Percentiles rank a stretch among this genome's conserved stretches.
Evolutionary conservation across 805 yeast genomes (phyloP).

Genomic region (Barnettozyma populi): DNA sequence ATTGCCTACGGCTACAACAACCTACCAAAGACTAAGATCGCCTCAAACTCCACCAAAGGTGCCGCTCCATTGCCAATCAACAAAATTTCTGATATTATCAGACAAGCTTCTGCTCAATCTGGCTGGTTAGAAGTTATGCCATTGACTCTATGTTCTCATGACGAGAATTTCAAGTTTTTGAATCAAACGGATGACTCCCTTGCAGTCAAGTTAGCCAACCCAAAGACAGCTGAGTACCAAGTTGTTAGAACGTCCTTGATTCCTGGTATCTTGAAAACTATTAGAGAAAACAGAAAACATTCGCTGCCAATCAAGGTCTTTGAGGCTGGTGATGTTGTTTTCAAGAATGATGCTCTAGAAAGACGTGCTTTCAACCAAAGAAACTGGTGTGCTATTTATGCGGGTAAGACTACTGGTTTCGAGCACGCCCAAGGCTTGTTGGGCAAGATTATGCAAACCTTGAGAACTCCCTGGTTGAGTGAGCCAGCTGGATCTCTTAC

Average conservation of each 20-base stretch:
- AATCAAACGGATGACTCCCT: constrained; percentile 67
- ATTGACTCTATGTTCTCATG: constrained; percentile 90
- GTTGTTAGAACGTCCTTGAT: constrained; percentile 93
- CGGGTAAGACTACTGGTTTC: constrained; percentile 93
- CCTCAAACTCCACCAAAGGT: constrained; percentile 67
- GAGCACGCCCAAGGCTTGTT: constrained; percentile 91
- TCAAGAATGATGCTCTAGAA: constrained; percentile 74
- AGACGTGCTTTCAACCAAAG: constrained; percentile 90
- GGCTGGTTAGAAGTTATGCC: constrained; percentile 97
- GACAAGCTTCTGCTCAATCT: constrained; percentile 87
- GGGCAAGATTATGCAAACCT: constrained; percentile 93
- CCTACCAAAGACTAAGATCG: constrained; percentile 70
- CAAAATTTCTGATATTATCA: constrained; percentile 83
- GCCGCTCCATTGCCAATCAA: constrained; percentile 89
- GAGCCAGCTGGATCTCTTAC: constrained; percentile 37
- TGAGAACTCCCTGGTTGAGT: constrained; percentile 81
- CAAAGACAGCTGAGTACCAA: constrained; percentile 94
- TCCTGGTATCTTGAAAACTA: constrained; percentile 93
- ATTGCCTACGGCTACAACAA: constrained; percentile 93
- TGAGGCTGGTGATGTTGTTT: constrained; percentile 91
- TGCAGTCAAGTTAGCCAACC: constrained; percentile 91
- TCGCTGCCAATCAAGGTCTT: constrained; percentile 91
- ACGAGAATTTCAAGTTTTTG: constrained; percentile 89
- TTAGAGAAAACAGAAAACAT: constrained; percentile 94
- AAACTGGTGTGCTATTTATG: constrained; percentile 90